These are phyloP conservation scores for Arthrinium phaeospermum DNA, from an alignment of 2,329 filamentous ascomycete species.

Conservation along the genomic window DNA sequence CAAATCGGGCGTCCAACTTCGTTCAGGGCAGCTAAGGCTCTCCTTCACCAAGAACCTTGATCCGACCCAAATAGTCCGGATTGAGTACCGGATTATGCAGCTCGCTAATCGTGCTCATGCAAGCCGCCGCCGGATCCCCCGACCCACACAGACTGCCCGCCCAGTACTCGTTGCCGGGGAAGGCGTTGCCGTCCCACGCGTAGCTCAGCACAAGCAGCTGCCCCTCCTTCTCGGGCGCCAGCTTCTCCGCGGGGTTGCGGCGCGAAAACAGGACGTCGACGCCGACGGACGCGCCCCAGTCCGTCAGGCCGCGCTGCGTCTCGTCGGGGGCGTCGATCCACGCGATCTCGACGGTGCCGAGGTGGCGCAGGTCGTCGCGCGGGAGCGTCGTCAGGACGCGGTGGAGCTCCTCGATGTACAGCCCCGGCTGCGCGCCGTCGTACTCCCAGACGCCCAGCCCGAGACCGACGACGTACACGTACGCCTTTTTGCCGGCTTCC, in stretches of 20 bases:
- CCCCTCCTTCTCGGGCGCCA: constrained; percentile 24
- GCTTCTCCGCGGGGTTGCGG: constrained; percentile 34
- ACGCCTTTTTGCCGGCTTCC: constrained; percentile 29
- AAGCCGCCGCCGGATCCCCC: constrained; percentile 41
- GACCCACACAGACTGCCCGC: constrained; percentile 27
- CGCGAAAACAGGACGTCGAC: constrained; percentile 33
- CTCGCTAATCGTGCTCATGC: constrained; percentile 41
- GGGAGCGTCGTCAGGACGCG: constrained; percentile 26
- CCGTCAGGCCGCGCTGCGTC: neutral
- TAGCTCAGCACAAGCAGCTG: constrained; percentile 39
- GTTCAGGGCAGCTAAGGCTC: neutral
- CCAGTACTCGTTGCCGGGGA: constrained; percentile 43
- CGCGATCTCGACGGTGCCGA: constrained; percentile 35
- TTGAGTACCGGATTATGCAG: constrained; percentile 41
- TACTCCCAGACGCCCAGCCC: constrained; percentile 38
- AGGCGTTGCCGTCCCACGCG: constrained; percentile 41
- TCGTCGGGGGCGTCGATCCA: constrained; percentile 25
- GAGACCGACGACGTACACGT: constrained; percentile 40
- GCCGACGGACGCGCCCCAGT: constrained; percentile 14
- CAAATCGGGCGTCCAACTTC: neutral
- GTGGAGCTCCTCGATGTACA: constrained; percentile 32
- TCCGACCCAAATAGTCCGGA: constrained; percentile 32
- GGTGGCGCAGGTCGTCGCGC: constrained; percentile 21
- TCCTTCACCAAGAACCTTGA: constrained; percentile 29
- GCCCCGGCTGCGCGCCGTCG: constrained; percentile 24